These are phyloP conservation scores for Alternaria angustiovoidea DNA, from an alignment of 2,329 filamentous ascomycete species.

Conservation along the genomic window DNA sequence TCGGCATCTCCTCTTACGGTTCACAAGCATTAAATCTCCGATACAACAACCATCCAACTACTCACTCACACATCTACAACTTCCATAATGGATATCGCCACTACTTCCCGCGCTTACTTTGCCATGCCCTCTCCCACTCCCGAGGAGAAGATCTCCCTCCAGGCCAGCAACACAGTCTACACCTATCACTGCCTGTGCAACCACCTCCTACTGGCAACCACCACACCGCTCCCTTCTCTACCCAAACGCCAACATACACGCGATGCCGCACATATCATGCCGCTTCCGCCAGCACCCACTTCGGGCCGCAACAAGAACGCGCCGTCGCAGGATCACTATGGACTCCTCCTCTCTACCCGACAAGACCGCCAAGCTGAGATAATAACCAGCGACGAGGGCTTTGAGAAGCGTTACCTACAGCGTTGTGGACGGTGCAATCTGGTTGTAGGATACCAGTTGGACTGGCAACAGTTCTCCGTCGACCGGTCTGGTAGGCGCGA, in stretches of 20 bases:
- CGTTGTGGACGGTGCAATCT: conserved; percentile 69
- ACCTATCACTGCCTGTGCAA: conserved; percentile 73
- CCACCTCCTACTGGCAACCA: conserved; percentile 69
- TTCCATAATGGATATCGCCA: conserved; percentile 40
- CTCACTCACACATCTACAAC: conserved; percentile 2
- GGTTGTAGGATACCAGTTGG: conserved; percentile 69
- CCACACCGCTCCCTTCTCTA: conserved; percentile 60
- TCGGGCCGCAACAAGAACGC: conserved; percentile 15
- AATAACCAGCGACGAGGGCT: conserved; percentile 67
- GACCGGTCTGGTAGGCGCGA: conserved; percentile 48
- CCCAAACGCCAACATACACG: conserved; percentile 60
- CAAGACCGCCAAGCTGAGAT: conserved; percentile 60
- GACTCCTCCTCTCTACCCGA: conserved; percentile 60
- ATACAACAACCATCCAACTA: conserved; percentile 1
- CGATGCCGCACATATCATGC: conserved; percentile 67
- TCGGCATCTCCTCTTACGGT: not conserved
- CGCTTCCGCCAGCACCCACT: conserved; percentile 53
- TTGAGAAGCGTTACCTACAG: conserved; percentile 69
- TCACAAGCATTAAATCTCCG: conserved; percentile 9
- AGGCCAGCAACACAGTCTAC: conserved; percentile 52
- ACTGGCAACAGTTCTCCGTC: conserved; percentile 58
- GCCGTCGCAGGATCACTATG: conserved; percentile 52
- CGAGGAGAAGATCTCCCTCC: conserved; percentile 45
- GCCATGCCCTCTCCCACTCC: conserved; percentile 43
- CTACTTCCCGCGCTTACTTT: conserved; percentile 44